Percentiles rank a stretch among this genome's conserved stretches.
Evolutionary conservation across 192 early-diverging fungal species (phyloP).

Genomic region (Diversispora epigaea): DNA sequence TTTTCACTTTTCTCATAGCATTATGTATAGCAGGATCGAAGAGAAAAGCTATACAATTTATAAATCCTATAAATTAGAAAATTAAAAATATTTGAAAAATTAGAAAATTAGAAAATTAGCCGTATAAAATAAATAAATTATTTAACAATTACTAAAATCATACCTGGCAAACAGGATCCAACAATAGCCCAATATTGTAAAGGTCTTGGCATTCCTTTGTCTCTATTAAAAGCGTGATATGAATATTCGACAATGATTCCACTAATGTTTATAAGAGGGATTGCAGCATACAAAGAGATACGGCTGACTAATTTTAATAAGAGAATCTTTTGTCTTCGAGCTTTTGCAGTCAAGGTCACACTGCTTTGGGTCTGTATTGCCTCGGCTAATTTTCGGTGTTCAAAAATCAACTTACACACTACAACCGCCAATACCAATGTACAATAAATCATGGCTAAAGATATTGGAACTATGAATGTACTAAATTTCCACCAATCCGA

Average conservation of each 20-base stretch:
- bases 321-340: background rate
- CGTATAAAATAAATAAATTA: background rate
- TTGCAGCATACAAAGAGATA: constrained; percentile 12
- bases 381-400: constrained; percentile 6
- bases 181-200: background rate
- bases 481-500: background rate
- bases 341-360: background rate
- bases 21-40: constrained; percentile 28
- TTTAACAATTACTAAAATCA: background rate
- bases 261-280: constrained; percentile 17
- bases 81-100: too few relatives aligned
- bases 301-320: constrained; percentile 22
- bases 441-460: constrained; percentile 20
- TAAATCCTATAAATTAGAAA: background rate
- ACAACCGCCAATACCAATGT: background rate
- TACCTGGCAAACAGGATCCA: constrained; percentile 16
- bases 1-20: constrained; percentile 17
- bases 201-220: background rate
- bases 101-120: too few relatives aligned
- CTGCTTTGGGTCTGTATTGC: background rate
- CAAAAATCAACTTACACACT: constrained; percentile 15
- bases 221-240: background rate
- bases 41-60: constrained; percentile 23
- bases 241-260: constrained; percentile 11
- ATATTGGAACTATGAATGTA: constrained; percentile 7